Base-by-base conservation (phyloP, 441 rosid species). In the Hura crepitans region DNA sequence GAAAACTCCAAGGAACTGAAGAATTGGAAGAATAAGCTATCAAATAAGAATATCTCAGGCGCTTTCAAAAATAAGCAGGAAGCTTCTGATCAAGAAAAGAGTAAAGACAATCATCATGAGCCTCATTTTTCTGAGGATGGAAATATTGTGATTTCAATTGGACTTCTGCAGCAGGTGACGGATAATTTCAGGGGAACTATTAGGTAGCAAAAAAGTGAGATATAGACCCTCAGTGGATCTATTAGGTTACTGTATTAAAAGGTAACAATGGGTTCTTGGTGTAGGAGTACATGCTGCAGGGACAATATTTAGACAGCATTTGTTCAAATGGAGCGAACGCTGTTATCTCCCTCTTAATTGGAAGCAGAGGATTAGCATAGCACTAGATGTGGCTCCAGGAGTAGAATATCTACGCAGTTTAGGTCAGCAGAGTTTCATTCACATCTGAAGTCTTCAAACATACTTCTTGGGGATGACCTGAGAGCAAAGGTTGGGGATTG, bases 271-370 rank as follows among this genome's bases (percentile, higher is more conserved):
- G 96, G 76, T 79, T 92, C 42, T 79, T 94, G 79, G 95, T 92
- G 28, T 94, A 91, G 1, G 98, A 94, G 86, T 90, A 86, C 76
- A 94, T 94, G 98, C 92, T 97, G n/a, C 85, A 82, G 59, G 98
- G 98, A 88, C 91, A 12, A 87, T 94, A 22, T n/a, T n/a, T n/a
- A 82, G 82, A 25, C 92, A 86, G 47, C 96, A 85, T 78, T 81
- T 94, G 72, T 92, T 92, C 62, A 88, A 88, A 66, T 85, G 85
- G 73, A 53, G 61, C 57, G 79, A 79, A 23, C 81, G 59, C 18
- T 82, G 87, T 8, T 78, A 70, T 68, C 31, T 83, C 66, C 87
- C 88, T 18, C 81, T 94, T 6, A 85, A 88, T 0, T 94, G 97
- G 98, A 86, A 85, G 75, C 95, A 92, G 49, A 86, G 98, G 66